phyloP scores from a whole-genome alignment of 1,284 basidiomycete species.

The Retiboletus flavoniger region DNA sequence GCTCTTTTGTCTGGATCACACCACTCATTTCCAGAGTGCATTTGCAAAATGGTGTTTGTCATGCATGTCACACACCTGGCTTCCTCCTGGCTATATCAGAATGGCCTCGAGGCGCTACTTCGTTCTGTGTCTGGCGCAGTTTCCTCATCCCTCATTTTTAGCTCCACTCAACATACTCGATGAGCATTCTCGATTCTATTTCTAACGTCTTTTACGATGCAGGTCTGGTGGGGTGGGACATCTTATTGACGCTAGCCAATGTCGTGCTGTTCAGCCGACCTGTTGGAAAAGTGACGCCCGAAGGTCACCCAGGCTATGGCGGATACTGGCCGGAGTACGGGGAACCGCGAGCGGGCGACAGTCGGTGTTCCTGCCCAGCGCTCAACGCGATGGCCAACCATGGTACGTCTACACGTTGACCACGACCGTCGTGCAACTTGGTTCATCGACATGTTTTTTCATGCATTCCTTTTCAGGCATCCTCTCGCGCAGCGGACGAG shows the following conservation, averaged over 20 bases:
- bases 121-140: background rate
- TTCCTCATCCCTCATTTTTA: background rate
- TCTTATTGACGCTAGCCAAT: slow-evolving; percentile 54
- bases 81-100: slow-evolving; percentile 7
- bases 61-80: background rate
- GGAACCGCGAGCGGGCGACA: slow-evolving; percentile 58
- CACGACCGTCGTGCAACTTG: background rate
- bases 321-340: slow-evolving; percentile 70
- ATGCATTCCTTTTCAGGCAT: slow-evolving; percentile 47
- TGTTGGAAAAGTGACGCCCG: slow-evolving; percentile 53
- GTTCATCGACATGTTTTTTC: background rate
- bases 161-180: background rate
- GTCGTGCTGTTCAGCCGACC: slow-evolving; percentile 49
- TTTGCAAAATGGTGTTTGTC: background rate
- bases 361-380: slow-evolving; percentile 66
- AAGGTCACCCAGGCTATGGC: slow-evolving; percentile 56
- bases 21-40: background rate
- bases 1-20: background rate
- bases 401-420: slow-evolving; percentile 42
- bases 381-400: slow-evolving; percentile 77
- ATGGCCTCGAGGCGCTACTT: background rate
- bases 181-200: slow-evolving; percentile 26
- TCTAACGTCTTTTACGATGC: slow-evolving; percentile 34
- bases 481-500: slow-evolving; percentile 61
- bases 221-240: slow-evolving; percentile 53